Base-by-base conservation (phyloP, 2,329 filamentous ascomycete genomes). In the Madurella fahalii region DNA sequence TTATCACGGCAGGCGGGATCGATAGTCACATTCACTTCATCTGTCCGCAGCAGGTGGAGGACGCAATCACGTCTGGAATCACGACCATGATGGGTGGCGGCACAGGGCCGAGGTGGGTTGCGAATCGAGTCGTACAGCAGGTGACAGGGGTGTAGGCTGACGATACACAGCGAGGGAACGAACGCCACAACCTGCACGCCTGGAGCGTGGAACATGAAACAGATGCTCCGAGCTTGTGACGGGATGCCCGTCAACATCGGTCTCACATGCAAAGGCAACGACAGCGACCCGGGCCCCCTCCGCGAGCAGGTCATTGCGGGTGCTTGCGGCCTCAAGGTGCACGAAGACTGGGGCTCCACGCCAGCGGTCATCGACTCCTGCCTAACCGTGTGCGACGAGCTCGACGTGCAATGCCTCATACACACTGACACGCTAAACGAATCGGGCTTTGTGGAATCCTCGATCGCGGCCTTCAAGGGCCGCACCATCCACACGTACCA, bases 371-470 rank as follows among this genome's bases (percentile, higher is more conserved):
- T 97, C 66, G 92, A 97, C 69, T 80, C 87, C 2, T 96, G 93
- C 66, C 79, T 95, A 11, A 74, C 74, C 1, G 87, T 96, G 42
- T 96, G 92, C 69, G 93, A 97, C 65, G 87, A 95, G 67, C 82
- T 90, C 52, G 93, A 97, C 66, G 83, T 97, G 25, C 93, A 97
- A 71, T 95, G 89, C 61, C 83, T 96, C 61, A 95, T 97, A 64
- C 93, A 96, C 70, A 96, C 92, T 0, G 93, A 97, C 70, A 96
- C 93, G 0, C 82, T 97, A 58, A 97, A 97, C 71, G 93, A 97
- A 71, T 93, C 89, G 16, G 93, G 93, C n/a, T 97, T 96, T 66
- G 93, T 97, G 48, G 93, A 96, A 69, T 87, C 89, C 56, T 96
- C 92, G 2, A 84, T 96, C 58, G 82, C 77, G n/a, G 85, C 92